These are phyloP conservation scores for Debaryomyces udenii DNA, from an alignment of 1,139 yeast species.

Conservation along the genomic window DNA sequence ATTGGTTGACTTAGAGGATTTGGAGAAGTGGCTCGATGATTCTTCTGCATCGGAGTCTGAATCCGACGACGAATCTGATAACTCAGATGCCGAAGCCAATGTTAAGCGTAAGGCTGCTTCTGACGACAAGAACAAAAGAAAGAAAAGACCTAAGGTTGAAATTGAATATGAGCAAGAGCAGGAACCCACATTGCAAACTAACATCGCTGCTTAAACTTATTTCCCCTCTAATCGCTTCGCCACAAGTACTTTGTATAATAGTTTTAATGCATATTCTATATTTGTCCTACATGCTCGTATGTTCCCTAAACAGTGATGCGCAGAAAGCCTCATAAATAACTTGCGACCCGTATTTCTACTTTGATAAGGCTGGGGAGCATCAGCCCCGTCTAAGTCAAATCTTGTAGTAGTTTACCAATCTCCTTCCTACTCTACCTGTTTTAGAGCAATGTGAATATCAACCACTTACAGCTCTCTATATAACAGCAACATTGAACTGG, in stretches of 20 bases:
- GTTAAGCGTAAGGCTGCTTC: slow-evolving; percentile 45
- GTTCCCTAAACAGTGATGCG: too few species aligned
- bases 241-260: slow-evolving; percentile 9
- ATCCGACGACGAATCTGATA: slow-evolving; percentile 38
- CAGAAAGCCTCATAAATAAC: too few species aligned
- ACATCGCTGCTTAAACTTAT: slow-evolving; percentile 28
- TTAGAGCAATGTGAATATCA: too few species aligned
- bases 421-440: too few species aligned
- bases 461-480: too few species aligned
- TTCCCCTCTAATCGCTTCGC: not conserved
- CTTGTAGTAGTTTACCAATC: too few species aligned
- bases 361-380: too few species aligned
- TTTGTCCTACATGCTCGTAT: too few species aligned
- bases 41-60: slow-evolving; percentile 46
- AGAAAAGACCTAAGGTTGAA: slow-evolving; percentile 76
- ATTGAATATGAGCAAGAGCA: slow-evolving; percentile 82
- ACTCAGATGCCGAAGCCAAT: slow-evolving; percentile 34
- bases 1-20: slow-evolving; percentile 86
- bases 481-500: too few species aligned
- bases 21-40: slow-evolving; percentile 86
- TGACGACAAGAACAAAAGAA: slow-evolving; percentile 41
- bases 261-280: slow-evolving; percentile 5
- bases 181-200: slow-evolving; percentile 30
- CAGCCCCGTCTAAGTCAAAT: too few species aligned
- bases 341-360: too few species aligned